Evolutionary conservation across 2,329 filamentous ascomycete genomes (phyloP).

Genomic region (Ceratocystis colombiana): DNA sequence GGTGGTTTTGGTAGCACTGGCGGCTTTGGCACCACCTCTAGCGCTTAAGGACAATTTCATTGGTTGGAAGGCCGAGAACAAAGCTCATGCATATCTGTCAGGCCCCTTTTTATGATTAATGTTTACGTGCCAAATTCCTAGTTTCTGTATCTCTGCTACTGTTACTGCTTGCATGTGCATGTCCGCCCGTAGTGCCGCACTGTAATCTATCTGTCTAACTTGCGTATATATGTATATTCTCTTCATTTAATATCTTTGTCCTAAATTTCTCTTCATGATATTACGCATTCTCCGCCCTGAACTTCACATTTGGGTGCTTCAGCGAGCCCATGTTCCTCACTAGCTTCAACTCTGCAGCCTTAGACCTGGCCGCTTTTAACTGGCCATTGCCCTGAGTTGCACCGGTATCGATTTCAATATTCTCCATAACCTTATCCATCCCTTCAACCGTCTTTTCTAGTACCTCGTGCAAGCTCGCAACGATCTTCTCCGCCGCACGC

Average conservation of each 20-base stretch:
- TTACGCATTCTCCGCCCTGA: conserved; percentile 42
- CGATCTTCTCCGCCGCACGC: conserved; percentile 70
- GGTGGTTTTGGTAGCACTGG: conserved; percentile 91
- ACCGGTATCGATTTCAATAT: conserved; percentile 38
- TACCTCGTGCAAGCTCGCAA: conserved; percentile 87
- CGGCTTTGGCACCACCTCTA: conserved; percentile 20
- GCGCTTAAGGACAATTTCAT: background rate
- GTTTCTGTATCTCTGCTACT: background rate
- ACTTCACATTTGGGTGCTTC: conserved; percentile 53
- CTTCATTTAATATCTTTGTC: background rate
- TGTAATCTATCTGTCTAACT: background rate
- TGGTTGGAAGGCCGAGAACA: background rate
- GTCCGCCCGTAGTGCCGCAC: background rate
- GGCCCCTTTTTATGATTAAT: background rate
- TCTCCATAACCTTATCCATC: conserved; percentile 42
- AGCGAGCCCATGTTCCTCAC: conserved; percentile 64
- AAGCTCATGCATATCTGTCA: background rate
- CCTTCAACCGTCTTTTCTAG: conserved; percentile 58
- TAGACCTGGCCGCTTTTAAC: conserved; percentile 52
- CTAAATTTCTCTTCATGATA: conserved; percentile 3
- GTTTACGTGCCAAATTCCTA: background rate
- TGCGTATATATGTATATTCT: background rate
- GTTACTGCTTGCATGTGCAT: background rate
- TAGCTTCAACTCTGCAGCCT: conserved; percentile 79
- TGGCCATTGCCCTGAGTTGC: conserved; percentile 47